Percentiles rank a stretch among this genome's conserved stretches.
These are phyloP conservation scores for Incumbomyces delicatus DNA, from an alignment of 2,329 filamentous ascomycete species.

Conservation along the genomic window DNA sequence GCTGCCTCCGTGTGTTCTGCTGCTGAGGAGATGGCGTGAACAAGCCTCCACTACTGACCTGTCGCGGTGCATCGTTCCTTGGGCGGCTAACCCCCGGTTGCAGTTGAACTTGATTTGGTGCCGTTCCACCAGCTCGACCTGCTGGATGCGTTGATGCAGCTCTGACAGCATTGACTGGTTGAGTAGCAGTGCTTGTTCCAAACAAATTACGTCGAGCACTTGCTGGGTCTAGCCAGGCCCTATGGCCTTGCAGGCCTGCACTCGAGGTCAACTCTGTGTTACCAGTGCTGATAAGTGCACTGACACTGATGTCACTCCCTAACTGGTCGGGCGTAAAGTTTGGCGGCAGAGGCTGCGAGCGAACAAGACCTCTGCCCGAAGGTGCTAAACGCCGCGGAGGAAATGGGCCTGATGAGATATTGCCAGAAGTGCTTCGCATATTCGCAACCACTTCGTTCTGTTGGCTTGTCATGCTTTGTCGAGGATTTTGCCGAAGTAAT, in stretches of 20 bases:
- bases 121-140: neutral
- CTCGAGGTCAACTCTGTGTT: conserved; percentile 25
- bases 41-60: conserved; percentile 8
- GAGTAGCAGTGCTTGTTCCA: neutral
- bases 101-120: neutral
- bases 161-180: neutral
- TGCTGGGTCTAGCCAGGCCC: conserved; percentile 8
- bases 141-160: neutral
- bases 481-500: neutral
- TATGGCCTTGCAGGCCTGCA: neutral
- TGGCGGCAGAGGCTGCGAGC: neutral
- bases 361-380: neutral
- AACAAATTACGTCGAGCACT: conserved; percentile 9
- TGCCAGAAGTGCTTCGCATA: conserved; percentile 6
- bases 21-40: conserved; percentile 7
- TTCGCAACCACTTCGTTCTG: neutral
- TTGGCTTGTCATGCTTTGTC: conserved; percentile 1
- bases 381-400: neutral
- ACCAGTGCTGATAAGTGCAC: conserved; percentile 8
- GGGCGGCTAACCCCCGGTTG: neutral
- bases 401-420: neutral
- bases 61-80: neutral
- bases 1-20: conserved; percentile 2
- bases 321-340: conserved; percentile 3
- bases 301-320: conserved; percentile 3